Percentiles rank a stretch among this genome's conserved stretches.
Evolutionary conservation across 2,329 filamentous ascomycete genomes (phyloP).

Genomic region (Geosmithia putterillii): DNA sequence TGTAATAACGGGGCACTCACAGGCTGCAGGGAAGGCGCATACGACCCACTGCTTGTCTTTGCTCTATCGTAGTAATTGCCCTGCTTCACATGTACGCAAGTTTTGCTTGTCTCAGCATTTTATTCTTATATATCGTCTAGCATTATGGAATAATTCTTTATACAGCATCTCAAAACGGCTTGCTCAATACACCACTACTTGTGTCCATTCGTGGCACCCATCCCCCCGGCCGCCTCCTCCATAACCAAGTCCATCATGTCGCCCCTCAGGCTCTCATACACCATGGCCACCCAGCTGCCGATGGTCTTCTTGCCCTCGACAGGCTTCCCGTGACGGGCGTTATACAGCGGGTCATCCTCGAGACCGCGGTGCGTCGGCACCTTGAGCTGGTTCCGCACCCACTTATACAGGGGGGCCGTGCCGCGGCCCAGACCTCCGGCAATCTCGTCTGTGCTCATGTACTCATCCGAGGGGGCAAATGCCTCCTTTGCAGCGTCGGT

Average conservation of each 20-base stretch:
- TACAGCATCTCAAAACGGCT: too few species aligned
- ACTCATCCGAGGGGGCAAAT: slow-evolving; percentile 17
- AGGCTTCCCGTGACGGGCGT: slow-evolving; percentile 8
- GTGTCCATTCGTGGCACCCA: slow-evolving; percentile 5
- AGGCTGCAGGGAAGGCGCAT: too few species aligned
- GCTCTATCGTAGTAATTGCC: too few species aligned
- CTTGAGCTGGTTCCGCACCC: slow-evolving; percentile 14
- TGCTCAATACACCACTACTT: slow-evolving; percentile 9
- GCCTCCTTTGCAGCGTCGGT: slow-evolving; percentile 8
- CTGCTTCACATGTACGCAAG: too few species aligned
- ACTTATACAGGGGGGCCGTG: slow-evolving; percentile 13
- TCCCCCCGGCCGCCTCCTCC: slow-evolving; percentile 9
- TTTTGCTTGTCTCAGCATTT: too few species aligned
- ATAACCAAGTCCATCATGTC: slow-evolving; percentile 15
- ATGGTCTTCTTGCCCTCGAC: slow-evolving; percentile 17
- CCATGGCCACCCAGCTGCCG: slow-evolving; percentile 15
- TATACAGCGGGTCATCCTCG: slow-evolving; percentile 15
- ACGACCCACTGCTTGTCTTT: neutral
- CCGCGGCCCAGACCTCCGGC: slow-evolving; percentile 16
- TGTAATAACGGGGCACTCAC: neutral
- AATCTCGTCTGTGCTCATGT: slow-evolving; percentile 10
- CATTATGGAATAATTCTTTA: too few species aligned
- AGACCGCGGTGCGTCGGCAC: slow-evolving; percentile 18
- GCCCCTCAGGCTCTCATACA: slow-evolving; percentile 16
- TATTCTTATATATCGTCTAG: too few species aligned